Conservation (phyloP, 345 rosid species). For the Aethionema arabicum region DNA sequence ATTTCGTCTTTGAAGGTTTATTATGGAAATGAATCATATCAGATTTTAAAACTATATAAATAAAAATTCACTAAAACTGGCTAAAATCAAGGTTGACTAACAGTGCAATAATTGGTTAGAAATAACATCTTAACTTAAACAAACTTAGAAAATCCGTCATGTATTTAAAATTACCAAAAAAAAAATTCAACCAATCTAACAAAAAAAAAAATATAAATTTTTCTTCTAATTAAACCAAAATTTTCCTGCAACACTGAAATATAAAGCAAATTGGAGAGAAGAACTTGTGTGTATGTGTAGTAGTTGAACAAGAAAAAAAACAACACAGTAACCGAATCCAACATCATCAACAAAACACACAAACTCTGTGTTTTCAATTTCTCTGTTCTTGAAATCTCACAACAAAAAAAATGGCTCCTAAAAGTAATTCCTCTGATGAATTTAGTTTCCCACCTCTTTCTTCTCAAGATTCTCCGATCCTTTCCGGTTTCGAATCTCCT, state of each 20-base stretch:
- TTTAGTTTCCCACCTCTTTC: conserved; percentile 64
- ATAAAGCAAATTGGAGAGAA: neutral
- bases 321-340: conserved; percentile 44
- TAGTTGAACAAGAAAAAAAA: conserved; percentile 52
- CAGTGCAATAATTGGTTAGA: neutral
- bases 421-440: conserved; percentile 44
- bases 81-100: too few species aligned
- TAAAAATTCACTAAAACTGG: too few species aligned
- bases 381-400: conserved; percentile 24
- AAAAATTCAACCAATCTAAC: conserved; percentile 1
- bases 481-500: conserved; percentile 57
- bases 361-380: conserved; percentile 20
- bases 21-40: too few species aligned
- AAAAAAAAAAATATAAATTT: conserved; percentile 4
- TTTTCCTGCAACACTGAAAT: conserved; percentile 18
- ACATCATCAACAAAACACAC: conserved; percentile 37
- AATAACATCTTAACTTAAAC: neutral
- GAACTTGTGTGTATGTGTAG: conserved; percentile 38
- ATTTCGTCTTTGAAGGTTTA: too few species aligned
- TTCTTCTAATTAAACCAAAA: conserved; percentile 11
- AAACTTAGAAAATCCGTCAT: neutral
- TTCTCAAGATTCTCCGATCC: conserved; percentile 27
- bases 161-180: neutral
- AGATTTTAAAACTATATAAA: too few species aligned
- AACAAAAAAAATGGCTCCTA: conserved; percentile 23